Evolutionary conservation across 495 filamentous ascomycete genomes (phyloP), one percentile per base, ranked within the genome.

Genomic region (Monascus purpureus): DNA sequence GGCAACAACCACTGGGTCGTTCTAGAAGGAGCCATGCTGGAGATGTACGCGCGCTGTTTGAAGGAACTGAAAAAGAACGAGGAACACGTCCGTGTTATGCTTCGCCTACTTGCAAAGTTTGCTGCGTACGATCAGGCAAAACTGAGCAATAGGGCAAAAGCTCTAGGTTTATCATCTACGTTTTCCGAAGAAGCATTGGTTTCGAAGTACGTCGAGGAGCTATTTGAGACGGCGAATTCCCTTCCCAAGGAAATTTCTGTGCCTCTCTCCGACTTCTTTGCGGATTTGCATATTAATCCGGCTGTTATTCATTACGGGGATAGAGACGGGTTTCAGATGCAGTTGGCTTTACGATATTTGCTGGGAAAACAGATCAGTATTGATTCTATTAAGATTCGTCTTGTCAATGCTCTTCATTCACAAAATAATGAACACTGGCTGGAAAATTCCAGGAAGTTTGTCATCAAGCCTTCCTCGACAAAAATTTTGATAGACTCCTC

Each of bases 1-100:
- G 80, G 76, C 0, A 77, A 78, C 30, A 74, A 71, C 40, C 68
- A 77, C 11, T 97, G 90, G 90, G 72, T 64, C 25, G 53, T 78
- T 3, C 61, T 94, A 8, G 85, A 94, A 46, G 67, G 80, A 8
- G 75, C 73, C 2, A 81, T 93, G 70, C 63, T 97, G 17, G 69
- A 82, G 30, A 77, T 95, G 67, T 84, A 92, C 49, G 75, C 84
- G 2, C 71, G 71, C 22, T 95, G 84, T 54, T 65, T 96, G 29
- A 80, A 83, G 46, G 65, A 82, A 43, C 67, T 94, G 13, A 55
- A 76, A 25, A 69, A 71, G 12, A 70, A 71, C 37, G 81, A 88
- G 26, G 88, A 95, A 32, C 92, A 87, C 42, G 72, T 84, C 29
- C 72, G 71, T 11, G 71, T 80, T 14, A 59, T 83, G 19, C 61